phyloP scores from a whole-genome alignment of 352 stramenopile genomes.

The Phytophthora sojae region DNA sequence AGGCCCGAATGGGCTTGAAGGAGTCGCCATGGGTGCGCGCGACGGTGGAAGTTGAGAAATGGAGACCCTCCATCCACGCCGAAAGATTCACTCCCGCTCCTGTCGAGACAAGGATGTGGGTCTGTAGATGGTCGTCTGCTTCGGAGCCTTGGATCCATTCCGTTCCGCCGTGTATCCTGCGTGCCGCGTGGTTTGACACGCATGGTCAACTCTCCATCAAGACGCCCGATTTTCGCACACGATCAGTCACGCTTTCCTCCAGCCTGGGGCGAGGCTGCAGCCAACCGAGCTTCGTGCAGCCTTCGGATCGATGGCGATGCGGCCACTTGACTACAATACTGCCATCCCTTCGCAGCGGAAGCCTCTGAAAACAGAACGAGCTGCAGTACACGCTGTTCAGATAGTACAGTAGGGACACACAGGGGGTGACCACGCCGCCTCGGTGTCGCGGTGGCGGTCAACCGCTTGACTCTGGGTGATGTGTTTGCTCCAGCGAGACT shows the following conservation, averaged over 20 bases:
- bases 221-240: conserved; percentile 17
- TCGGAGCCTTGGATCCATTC: conserved; percentile 11
- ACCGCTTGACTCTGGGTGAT: too few relatives aligned
- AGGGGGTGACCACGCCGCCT: too few relatives aligned
- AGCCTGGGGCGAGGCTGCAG: too few relatives aligned
- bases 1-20: conserved; percentile 31
- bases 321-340: too few relatives aligned
- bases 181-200: conserved; percentile 2
- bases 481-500: too few relatives aligned
- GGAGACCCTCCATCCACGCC: conserved; percentile 1
- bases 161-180: conserved; percentile 15
- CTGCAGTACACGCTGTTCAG: too few relatives aligned
- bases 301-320: too few relatives aligned
- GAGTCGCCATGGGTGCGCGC: conserved; percentile 2
- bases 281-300: too few relatives aligned
- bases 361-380: too few relatives aligned
- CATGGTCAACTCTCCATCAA: conserved; percentile 18
- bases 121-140: conserved; percentile 20
- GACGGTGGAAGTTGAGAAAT: conserved; percentile 24
- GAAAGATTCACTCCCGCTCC: conserved; percentile 9
- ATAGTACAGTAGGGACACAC: too few relatives aligned
- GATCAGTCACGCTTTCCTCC: not conserved
- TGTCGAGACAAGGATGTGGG: not conserved
- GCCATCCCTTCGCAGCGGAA: too few relatives aligned
- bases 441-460: too few relatives aligned